Evolutionary conservation across 1,284 basidiomycete genomes (phyloP).

Genomic region (Anthracocystis panici-leucophaei): DNA sequence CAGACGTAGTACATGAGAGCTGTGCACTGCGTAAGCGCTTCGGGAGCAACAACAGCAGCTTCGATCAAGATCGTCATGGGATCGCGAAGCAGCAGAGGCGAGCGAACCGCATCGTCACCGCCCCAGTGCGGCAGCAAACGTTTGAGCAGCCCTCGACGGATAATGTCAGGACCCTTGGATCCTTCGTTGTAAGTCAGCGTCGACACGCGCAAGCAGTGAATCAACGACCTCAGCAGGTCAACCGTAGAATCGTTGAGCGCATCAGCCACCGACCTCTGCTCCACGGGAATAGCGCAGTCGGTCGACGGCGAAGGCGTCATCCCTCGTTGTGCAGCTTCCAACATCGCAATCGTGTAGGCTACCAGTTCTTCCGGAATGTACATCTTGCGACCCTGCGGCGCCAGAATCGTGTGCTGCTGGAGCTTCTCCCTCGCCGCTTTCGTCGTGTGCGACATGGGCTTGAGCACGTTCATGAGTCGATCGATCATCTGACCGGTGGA

Average conservation of each 20-base stretch:
- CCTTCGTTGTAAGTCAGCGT: conserved; percentile 48
- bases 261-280: conserved; percentile 47
- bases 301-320: conserved; percentile 50
- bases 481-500: conserved; percentile 64
- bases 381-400: conserved; percentile 58
- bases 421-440: conserved; percentile 45
- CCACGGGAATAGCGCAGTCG: conserved; percentile 31
- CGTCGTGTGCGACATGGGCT: conserved; percentile 58
- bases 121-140: conserved; percentile 68
- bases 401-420: conserved; percentile 60
- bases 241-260: conserved; percentile 55
- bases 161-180: conserved; percentile 42
- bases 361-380: conserved; percentile 67
- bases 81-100: conserved; percentile 64
- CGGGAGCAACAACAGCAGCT: conserved; percentile 62
- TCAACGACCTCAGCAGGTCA: conserved; percentile 57
- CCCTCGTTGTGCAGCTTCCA: conserved; percentile 65
- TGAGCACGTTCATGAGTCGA: conserved; percentile 61
- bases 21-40: conserved; percentile 63
- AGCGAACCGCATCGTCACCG: conserved; percentile 62
- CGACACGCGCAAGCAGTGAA: conserved; percentile 54
- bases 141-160: conserved; percentile 66
- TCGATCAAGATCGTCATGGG: conserved; percentile 67
- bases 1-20: conserved; percentile 67
- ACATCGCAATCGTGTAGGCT: conserved; percentile 66